Base-by-base conservation (phyloP, 1,284 basidiomycete species). In the Apiotrichum siamense region DNA sequence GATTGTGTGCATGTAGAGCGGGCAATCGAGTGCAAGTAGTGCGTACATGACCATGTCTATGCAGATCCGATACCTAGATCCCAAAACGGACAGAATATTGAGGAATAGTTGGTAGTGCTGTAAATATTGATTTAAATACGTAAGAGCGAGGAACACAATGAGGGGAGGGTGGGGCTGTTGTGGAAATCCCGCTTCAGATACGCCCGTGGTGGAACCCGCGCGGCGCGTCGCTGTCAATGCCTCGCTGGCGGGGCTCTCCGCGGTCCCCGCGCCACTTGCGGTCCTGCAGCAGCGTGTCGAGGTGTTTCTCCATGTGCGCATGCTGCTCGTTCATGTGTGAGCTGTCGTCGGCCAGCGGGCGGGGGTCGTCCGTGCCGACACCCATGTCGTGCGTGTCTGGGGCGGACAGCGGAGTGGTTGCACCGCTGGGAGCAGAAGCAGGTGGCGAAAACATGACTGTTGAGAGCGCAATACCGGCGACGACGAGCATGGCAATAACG, bases 361-460 rank as follows among this genome's bases (percentile, higher is more conserved):
- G n/a, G n/a, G n/a, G 60, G 20, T 64, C 61, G 21, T 68, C 66
- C 13, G 61, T 59, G 3, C 65, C 63, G 3, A 63, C 62, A 10
- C 52, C 59, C 49, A 63, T 59, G 39, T 70, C 67, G 7, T 54
- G 57, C 26, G 45, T 33, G 1, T 31, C 25, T 12, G 18, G n/a
- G 1, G 43, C 46, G 3, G 40, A 18, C 7, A 55, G 53, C 15
- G 47, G 49, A 2, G 55, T 39, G 52, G 38, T 6, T 50, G 41
- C 37, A 40, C 44, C 11, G 26, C n/a, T 13, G 54, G 36, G 12
- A 46, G 29, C 15, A 10, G 29, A 15, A 7, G 33, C 18, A 7
- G 33, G 7, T 12, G 12, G 12, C 12, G 33, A 12, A n/a, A 35
- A 35, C 1, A 33, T 25, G 49, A 54, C 38, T 6, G 55, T 51